Base-by-base conservation (phyloP, 495 filamentous ascomycete species). In the Penicillium goetzii region DNA sequence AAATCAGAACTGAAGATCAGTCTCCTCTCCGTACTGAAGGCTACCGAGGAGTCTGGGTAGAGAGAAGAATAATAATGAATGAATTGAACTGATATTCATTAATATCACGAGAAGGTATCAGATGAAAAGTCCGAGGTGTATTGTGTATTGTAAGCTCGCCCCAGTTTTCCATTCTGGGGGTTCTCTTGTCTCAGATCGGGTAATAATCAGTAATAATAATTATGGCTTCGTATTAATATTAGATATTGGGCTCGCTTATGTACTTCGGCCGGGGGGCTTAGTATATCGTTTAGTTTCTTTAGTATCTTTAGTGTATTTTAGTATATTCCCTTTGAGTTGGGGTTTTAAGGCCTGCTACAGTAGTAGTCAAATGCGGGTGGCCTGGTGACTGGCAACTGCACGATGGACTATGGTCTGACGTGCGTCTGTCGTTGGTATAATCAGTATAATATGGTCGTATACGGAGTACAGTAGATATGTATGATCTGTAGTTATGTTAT, bases 171-270 rank as follows among this genome's bases (percentile, higher is more conserved):
- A 47, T 47, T 14, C 43, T 7, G 43, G 21, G 43, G 43, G 12
- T 23, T 21, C 15, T 5, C 12, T n/a, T 47, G 19, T 23, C 43
- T 23, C 43, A 25, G 19, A 25, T 47, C 21, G 43, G 43, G 43
- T 21, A 19, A 19, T 21, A 9, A 9, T 32, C n/a, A n/a, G n/a
- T n/a, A n/a, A n/a, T n/a, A n/a, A 32, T 32, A 7, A 14, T 34
- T 7, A 36, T 9, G 10, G 8, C 10, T 25, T 47, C 43, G 43
- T 47, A 25, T n/a, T n/a, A n/a, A n/a, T n/a, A n/a, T n/a, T n/a
- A n/a, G n/a, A n/a, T n/a, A n/a, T 47, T 47, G 43, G 43, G 43
- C 19, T 47, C 43, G 43, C 43, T 47, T 40, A 36, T 10, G n/a
- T 36, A 36, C 34, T 40, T n/a, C 15, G 14, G 38, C 12, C 38